These are phyloP conservation scores for Porodaedalea pini DNA, from an alignment of 1,284 basidiomycete genomes.

Conservation along the genomic window DNA sequence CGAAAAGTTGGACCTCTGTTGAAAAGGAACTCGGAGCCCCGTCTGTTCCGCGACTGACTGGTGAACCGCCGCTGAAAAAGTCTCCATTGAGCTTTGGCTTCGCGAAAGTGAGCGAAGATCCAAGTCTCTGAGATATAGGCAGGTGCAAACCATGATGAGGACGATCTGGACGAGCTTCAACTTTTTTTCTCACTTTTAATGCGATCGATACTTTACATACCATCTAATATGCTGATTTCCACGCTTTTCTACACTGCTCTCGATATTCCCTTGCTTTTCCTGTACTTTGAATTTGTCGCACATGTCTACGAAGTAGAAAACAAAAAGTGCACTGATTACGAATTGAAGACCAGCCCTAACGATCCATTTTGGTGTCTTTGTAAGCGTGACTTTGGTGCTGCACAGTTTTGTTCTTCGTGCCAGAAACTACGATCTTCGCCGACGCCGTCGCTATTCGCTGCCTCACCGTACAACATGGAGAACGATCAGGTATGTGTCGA, in stretches of 20 bases:
- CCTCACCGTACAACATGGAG: slow-evolving; percentile 51
- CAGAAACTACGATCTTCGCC: not conserved
- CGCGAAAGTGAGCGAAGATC: not conserved
- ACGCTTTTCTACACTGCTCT: too few species aligned
- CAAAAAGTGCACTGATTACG: too few species aligned
- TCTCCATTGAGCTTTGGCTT: not conserved
- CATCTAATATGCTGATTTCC: too few species aligned
- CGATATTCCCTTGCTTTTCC: too few species aligned
- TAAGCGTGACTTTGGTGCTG: slow-evolving; percentile 3
- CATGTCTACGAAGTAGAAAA: too few species aligned
- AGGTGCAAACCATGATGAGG: too few species aligned
- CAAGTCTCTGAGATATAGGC: too few species aligned
- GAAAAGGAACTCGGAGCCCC: not conserved
- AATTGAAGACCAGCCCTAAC: not conserved
- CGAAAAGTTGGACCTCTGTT: not conserved
- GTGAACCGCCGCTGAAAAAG: not conserved
- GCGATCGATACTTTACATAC: too few species aligned
- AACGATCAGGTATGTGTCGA: slow-evolving; percentile 67
- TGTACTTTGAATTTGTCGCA: too few species aligned
- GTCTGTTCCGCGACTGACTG: not conserved
- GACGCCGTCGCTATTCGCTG: not conserved
- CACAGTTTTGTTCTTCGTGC: not conserved
- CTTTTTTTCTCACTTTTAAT: too few species aligned
- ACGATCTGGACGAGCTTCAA: too few species aligned
- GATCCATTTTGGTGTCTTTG: not conserved